These are phyloP conservation scores for Verticillium klebahnii DNA, from an alignment of 2,329 filamentous ascomycete genomes.

Conservation along the genomic window DNA sequence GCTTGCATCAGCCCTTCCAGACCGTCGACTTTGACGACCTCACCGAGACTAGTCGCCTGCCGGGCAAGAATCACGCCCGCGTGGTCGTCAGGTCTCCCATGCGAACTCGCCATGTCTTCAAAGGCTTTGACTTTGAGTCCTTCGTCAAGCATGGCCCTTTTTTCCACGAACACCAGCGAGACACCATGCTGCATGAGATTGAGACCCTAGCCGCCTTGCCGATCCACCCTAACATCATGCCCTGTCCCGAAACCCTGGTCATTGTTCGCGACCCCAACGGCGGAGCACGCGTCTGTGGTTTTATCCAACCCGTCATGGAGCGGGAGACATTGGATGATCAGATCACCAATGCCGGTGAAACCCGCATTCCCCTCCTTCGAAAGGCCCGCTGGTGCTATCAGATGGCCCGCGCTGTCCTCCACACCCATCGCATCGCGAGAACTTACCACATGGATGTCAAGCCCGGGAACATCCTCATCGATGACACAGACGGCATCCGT, in stretches of 20 bases:
- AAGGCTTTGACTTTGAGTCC: slow-evolving; percentile 10
- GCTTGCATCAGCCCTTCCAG: slow-evolving; percentile 2
- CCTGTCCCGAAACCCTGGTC: slow-evolving; percentile 9
- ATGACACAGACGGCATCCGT: slow-evolving; percentile 10
- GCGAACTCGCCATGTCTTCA: slow-evolving; percentile 10
- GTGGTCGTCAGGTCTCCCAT: slow-evolving; percentile 1
- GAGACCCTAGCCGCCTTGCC: slow-evolving; percentile 9
- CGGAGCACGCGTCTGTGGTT: slow-evolving; percentile 12
- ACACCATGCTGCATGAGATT: slow-evolving; percentile 14
- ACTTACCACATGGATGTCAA: slow-evolving; percentile 25
- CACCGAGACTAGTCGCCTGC: neutral
- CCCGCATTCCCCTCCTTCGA: slow-evolving; percentile 6
- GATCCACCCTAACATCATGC: slow-evolving; percentile 15
- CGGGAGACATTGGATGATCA: slow-evolving; percentile 10
- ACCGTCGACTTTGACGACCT: slow-evolving; percentile 9
- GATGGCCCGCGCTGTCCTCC: slow-evolving; percentile 16
- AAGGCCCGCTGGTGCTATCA: slow-evolving; percentile 18
- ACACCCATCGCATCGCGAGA: slow-evolving; percentile 15
- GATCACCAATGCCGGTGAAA: slow-evolving; percentile 11
- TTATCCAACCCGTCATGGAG: slow-evolving; percentile 10
- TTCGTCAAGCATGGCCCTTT: slow-evolving; percentile 4
- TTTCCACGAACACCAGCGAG: slow-evolving; percentile 7
- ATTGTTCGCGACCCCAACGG: slow-evolving; percentile 1
- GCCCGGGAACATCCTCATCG: slow-evolving; percentile 21
- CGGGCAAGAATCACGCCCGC: slow-evolving; percentile 11